phyloP scores from a whole-genome alignment of 2,329 filamentous ascomycete genomes.

The Aspergillus pseudoviridinutans region DNA sequence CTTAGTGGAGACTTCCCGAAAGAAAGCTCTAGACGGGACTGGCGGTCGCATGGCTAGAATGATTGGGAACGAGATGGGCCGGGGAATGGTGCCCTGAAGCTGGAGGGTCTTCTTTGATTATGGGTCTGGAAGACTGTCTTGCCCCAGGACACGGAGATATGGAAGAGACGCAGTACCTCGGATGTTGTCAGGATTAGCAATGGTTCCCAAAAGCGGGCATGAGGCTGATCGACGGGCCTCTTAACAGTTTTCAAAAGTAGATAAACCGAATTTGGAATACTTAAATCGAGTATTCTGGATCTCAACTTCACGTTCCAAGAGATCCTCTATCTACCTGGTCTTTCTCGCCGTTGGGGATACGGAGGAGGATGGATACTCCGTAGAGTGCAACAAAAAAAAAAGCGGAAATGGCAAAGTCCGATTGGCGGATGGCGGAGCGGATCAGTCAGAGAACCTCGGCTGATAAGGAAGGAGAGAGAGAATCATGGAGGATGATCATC shows the following conservation, averaged over 20 bases:
- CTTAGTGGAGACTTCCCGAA: constrained; percentile 15
- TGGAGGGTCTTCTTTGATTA: background rate
- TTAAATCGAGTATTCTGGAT: too few species aligned
- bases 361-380: too few species aligned
- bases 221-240: too few species aligned
- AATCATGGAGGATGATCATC: background rate
- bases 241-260: too few species aligned
- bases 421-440: constrained; percentile 3
- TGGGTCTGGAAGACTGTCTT: background rate
- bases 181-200: too few species aligned
- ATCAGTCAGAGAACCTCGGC: constrained; percentile 6
- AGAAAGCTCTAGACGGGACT: constrained; percentile 9
- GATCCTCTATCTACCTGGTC: too few species aligned
- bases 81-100: background rate
- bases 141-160: background rate
- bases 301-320: too few species aligned
- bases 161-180: background rate
- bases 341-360: too few species aligned
- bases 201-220: too few species aligned
- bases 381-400: background rate
- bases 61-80: background rate
- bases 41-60: constrained; percentile 11
- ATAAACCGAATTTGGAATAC: too few species aligned
- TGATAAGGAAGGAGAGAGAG: background rate
- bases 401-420: constrained; percentile 3